Base-by-base conservation (phyloP, 441 rosid species). In the Breynia disticha region DNA sequence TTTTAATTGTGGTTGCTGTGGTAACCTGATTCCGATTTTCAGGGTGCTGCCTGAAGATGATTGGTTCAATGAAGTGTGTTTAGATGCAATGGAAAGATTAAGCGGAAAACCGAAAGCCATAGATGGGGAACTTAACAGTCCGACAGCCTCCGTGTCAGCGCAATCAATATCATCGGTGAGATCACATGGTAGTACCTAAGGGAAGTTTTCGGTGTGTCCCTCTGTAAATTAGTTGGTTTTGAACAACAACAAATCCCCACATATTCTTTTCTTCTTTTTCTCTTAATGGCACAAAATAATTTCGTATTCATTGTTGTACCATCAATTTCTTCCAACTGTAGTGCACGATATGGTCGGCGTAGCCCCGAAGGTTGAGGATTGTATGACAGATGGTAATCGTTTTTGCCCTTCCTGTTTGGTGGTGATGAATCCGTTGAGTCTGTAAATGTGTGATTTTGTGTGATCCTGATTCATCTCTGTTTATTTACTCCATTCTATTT, bases 61-160 rank as follows among this genome's bases (percentile, higher is more conserved):
- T 7, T 90, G 97, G 97, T 94, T 94, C 73, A 78, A 77, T 44
- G 95, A 84, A 2, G 56, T 87, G 52, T 90, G 95, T 69, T 74
- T 70, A 63, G 97, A 90, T 22, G 88, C 84, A 63, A 76, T 83
- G 28, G 97, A 87, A 59, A 82, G 85, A 65, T 62, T 90, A 72
- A 85, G 96, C 48, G 97, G 96, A 51, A 90, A 79, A 61, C 72
- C 86, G 0, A 90, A 79, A 68, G 84, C 78, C 24, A 67, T 76
- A 57, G 85, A 81, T 18, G 95, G 94, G 15, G 89, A 82, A 62
- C 67, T 67, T 32, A 76, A 72, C 72, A 94, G 97, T 80, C 99
- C 99, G 14, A 87, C 96, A 14, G 97, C 95, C 41, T 93, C 98
- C 5, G 82, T 93, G 47, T 93, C 97, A 6, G 97, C 99, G 16